Conservation (phyloP, 331 rosid genomes). For the Erythrophleum ivorense region DNA sequence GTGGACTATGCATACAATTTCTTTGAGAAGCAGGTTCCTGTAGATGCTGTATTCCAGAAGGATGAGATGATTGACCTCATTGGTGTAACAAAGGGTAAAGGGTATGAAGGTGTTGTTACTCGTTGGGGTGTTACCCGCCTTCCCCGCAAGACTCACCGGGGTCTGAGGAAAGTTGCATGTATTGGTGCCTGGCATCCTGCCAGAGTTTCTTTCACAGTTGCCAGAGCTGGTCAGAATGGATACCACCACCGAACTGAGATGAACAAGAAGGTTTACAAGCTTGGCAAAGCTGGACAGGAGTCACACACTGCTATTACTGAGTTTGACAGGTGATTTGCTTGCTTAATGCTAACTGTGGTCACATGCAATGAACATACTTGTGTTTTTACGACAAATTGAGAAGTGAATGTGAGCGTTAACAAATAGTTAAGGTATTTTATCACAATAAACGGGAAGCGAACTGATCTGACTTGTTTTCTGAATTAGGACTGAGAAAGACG, state of each 20-base stretch:
- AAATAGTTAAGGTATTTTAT: background rate
- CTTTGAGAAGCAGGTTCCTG: conserved; percentile 76
- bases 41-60: conserved; percentile 83
- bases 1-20: conserved; percentile 69
- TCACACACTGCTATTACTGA: conserved; percentile 68
- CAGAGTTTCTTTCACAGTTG: conserved; percentile 82
- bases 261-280: conserved; percentile 79
- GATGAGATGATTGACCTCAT: conserved; percentile 81
- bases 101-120: conserved; percentile 81
- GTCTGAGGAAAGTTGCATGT: conserved; percentile 83
- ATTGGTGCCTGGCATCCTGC: conserved; percentile 97
- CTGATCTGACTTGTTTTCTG: conserved; percentile 8
- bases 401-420: background rate
- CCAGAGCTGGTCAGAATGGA: conserved; percentile 91
- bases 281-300: conserved; percentile 72
- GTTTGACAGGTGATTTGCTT: conserved; percentile 62
- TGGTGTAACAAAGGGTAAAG: conserved; percentile 80
- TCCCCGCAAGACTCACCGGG: conserved; percentile 83
- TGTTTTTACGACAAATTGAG: background rate
- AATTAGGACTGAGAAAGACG: conserved; percentile 60
- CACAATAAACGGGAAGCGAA: background rate
- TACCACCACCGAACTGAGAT: conserved; percentile 84
- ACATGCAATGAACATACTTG: background rate
- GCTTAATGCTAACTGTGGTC: background rate
- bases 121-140: conserved; percentile 85